Percentiles rank a stretch among this genome's conserved stretches.
These are phyloP conservation scores for Orobanche coerulescens DNA, from an alignment of 257 asterid species.

Conservation along the genomic window DNA sequence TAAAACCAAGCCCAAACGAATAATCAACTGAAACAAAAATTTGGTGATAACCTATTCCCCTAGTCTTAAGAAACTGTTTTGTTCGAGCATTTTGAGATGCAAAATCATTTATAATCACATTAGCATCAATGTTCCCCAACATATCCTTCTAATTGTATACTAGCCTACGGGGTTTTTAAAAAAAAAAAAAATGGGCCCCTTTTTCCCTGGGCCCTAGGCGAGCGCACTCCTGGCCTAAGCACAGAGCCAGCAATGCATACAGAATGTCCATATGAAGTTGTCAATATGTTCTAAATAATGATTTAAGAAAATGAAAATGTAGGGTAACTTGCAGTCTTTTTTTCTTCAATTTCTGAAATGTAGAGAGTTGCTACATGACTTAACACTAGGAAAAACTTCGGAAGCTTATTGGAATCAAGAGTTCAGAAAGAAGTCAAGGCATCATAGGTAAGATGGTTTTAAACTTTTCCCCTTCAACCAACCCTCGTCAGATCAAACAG, in stretches of 20 bases:
- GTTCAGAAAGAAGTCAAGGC: background rate
- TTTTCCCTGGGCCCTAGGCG: background rate
- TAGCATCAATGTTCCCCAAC: too few species aligned
- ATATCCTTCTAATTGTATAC: too few species aligned
- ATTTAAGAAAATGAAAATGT: background rate
- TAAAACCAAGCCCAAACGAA: too few species aligned
- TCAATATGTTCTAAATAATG: slow-evolving; percentile 4
- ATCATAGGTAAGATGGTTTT: background rate
- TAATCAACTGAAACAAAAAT: too few species aligned
- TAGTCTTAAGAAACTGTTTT: too few species aligned
- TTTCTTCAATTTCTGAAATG: background rate
- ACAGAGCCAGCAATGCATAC: too few species aligned
- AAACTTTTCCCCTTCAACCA: background rate
- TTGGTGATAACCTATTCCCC: too few species aligned
- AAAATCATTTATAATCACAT: too few species aligned
- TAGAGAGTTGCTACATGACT: background rate
- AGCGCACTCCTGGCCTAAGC: too few species aligned
- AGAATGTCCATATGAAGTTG: background rate
- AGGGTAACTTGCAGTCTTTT: background rate
- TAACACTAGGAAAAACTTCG: background rate
- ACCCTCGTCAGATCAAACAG: background rate
- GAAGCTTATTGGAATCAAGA: background rate
- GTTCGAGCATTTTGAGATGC: too few species aligned
- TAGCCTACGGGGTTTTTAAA: too few species aligned
- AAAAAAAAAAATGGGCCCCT: too few species aligned